A percentile compares a stretch with the other conserved stretches of the same genome.
phyloP scores from a whole-genome alignment of 371 early-diverging fungal species.

The Actinomucor elegans region DNA sequence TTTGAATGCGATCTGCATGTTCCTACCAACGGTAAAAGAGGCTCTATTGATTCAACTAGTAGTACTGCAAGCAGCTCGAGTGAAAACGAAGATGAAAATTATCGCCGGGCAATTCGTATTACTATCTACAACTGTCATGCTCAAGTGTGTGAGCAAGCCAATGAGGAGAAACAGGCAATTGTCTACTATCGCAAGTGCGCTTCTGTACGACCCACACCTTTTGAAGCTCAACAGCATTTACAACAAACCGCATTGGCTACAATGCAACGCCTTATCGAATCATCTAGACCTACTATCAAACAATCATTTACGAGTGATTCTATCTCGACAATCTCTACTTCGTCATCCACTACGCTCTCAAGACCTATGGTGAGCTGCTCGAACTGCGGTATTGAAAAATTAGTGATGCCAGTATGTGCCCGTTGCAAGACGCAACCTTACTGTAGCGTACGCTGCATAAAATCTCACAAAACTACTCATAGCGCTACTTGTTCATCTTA shows the following conservation, averaged over 20 bases:
- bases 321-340: neutral
- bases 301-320: conserved; percentile 10
- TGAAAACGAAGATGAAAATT: conserved; percentile 12
- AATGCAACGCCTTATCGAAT: conserved; percentile 11
- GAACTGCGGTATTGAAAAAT: conserved; percentile 21
- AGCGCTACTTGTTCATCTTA: conserved; percentile 1
- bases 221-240: conserved; percentile 23
- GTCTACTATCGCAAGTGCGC: conserved; percentile 30
- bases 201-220: conserved; percentile 23
- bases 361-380: conserved; percentile 1
- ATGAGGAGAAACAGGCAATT: conserved; percentile 25
- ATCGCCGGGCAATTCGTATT: conserved; percentile 39
- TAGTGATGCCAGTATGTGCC: conserved; percentile 24
- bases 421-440: conserved; percentile 22
- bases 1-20: conserved; percentile 18
- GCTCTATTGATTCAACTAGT: neutral
- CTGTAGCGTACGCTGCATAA: conserved; percentile 24
- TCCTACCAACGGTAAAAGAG: neutral
- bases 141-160: conserved; percentile 29
- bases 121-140: conserved; percentile 45
- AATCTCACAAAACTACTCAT: conserved; percentile 19
- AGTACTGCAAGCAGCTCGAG: neutral
- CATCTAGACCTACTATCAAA: conserved; percentile 5
- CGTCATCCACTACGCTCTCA: conserved; percentile 1
- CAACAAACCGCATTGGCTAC: conserved; percentile 17